A percentile compares a stretch with the other conserved stretches of the same genome.
Evolutionary conservation across 2,329 filamentous ascomycete species (phyloP).

Genomic region (Talaromyces funiculosus): DNA sequence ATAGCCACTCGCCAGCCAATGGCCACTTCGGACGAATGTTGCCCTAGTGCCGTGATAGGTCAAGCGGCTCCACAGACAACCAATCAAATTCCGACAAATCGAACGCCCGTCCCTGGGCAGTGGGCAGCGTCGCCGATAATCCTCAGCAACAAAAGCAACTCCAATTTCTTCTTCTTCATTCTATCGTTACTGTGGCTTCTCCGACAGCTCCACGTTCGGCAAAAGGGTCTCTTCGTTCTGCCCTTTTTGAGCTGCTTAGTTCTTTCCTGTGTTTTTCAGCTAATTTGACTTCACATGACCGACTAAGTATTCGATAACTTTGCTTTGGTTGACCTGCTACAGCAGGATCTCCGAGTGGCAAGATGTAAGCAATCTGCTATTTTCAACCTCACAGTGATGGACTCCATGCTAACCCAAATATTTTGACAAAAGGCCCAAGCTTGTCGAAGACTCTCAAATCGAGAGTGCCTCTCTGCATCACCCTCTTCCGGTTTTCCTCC

Average conservation of each 20-base stretch:
- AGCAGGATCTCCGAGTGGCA: constrained; percentile 13
- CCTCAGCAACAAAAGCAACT: background rate
- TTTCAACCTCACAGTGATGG: background rate
- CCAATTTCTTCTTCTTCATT: constrained; percentile 7
- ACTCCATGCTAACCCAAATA: constrained; percentile 11
- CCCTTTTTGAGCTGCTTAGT: background rate
- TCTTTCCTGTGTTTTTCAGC: background rate
- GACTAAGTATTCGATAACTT: constrained; percentile 4
- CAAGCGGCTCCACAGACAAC: background rate
- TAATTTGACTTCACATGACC: constrained; percentile 11
- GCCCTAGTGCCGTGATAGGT: background rate
- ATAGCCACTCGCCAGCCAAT: background rate
- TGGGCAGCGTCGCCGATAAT: background rate
- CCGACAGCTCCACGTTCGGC: constrained; percentile 5
- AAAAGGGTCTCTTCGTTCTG: background rate
- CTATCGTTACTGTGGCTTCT: constrained; percentile 12
- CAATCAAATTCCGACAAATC: background rate
- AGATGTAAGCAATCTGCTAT: constrained; percentile 11
- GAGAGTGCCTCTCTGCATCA: constrained; percentile 81
- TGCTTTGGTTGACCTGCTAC: constrained; percentile 12
- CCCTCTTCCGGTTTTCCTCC: constrained; percentile 72
- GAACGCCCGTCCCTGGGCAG: background rate
- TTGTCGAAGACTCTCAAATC: constrained; percentile 91
- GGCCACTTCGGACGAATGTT: background rate
- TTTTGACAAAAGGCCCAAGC: constrained; percentile 57